Base-by-base conservation (phyloP, 2,329 filamentous ascomycete genomes). In the Cladophialophora yegresii region DNA sequence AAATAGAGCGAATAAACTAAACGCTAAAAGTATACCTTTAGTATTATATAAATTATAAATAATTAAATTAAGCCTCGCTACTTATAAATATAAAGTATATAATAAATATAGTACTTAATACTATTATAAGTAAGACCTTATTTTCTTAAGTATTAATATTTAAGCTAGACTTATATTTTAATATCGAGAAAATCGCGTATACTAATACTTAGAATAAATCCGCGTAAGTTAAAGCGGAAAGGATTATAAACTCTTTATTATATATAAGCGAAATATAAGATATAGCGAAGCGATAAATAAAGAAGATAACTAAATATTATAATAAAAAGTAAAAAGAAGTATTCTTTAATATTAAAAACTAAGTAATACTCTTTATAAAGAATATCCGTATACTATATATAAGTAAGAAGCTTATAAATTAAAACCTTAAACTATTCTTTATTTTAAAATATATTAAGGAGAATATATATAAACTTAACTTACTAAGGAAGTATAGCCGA, bases 401-500 rank as follows among this genome's bases (percentile, higher is more conserved):
- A n/a, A n/a, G n/a, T n/a, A n/a, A n/a, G n/a, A n/a, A n/a, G n/a
- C n/a, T n/a, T n/a, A n/a, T 4, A 54, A 54, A 20, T 1, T 13
- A 32, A 10, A 28, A 13, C 26, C 6, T 30, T 20, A 30, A 13
- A 26, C 32, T 12, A 8, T 12, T 54, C 6, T n/a, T n/a, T n/a
- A n/a, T n/a, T n/a, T n/a, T n/a, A n/a, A n/a, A n/a, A n/a, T n/a
- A n/a, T n/a, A n/a, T n/a, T n/a, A n/a, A n/a, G n/a, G n/a, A n/a
- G n/a, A n/a, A n/a, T n/a, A 66, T 16, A 2, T 66, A 49, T 57
- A 26, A 49, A 33, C 49, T 66, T 22, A 45, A 63, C n/a, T n/a
- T 66, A 55, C 61, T 20, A 12, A 63, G 60, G 36, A 30, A 20
- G n/a, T 40, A 66, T 66, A 61, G 53, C n/a, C n/a, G 32, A 20